phyloP scores from a whole-genome alignment of 306 rosid genomes.

The Hylodesmum podocarpum region DNA sequence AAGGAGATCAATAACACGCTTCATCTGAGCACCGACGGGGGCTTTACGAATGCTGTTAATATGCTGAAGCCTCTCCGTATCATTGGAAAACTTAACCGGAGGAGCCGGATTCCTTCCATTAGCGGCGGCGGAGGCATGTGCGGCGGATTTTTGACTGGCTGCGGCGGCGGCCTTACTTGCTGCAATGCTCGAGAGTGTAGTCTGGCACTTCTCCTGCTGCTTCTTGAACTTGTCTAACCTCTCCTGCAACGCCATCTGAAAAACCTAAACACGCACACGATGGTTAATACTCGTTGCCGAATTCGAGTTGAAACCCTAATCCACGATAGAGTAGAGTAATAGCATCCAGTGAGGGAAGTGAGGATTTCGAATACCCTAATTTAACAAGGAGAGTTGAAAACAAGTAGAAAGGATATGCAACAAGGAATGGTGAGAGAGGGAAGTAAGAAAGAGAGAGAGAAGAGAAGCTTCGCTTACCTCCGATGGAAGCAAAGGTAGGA shows the following conservation, averaged over 20 bases:
- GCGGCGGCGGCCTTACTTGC: slow-evolving; percentile 36
- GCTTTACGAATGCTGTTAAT: slow-evolving; percentile 73
- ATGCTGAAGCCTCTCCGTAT: slow-evolving; percentile 92
- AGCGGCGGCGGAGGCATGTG: neutral
- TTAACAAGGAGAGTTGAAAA: neutral
- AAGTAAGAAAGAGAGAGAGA: neutral
- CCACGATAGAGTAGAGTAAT: neutral
- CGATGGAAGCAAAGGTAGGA: neutral
- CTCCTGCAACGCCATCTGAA: slow-evolving; percentile 67
- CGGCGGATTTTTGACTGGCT: slow-evolving; percentile 26
- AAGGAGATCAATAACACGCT: slow-evolving; percentile 80
- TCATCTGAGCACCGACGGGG: slow-evolving; percentile 93
- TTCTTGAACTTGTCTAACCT: slow-evolving; percentile 64
- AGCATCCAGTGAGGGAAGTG: neutral
- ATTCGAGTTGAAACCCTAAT: neutral
- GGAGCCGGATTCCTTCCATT: slow-evolving; percentile 51
- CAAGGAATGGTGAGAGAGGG: neutral
- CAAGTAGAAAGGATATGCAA: neutral
- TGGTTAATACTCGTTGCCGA: neutral
- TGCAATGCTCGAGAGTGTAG: slow-evolving; percentile 69
- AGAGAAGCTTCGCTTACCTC: neutral
- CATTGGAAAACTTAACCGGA: slow-evolving; percentile 79
- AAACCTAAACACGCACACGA: neutral
- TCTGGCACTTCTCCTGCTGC: slow-evolving; percentile 71
- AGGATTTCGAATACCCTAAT: neutral